These are phyloP conservation scores for Penicillium sp. DNA, from an alignment of 2,329 filamentous ascomycete genomes.

Conservation along the genomic window DNA sequence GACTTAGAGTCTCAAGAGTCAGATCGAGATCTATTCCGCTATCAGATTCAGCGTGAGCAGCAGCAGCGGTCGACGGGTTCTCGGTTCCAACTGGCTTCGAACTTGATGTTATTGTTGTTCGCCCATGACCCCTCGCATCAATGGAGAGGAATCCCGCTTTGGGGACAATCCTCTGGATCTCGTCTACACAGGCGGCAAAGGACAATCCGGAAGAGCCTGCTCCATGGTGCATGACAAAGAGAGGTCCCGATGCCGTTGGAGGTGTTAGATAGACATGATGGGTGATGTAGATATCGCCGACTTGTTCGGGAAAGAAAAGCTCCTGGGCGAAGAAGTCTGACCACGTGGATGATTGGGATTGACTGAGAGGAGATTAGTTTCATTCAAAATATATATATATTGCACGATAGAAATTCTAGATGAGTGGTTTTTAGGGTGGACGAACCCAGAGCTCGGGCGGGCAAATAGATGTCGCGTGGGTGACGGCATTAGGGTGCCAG, in stretches of 20 bases:
- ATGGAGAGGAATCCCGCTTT: slow-evolving; percentile 80
- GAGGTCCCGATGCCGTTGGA: slow-evolving; percentile 70
- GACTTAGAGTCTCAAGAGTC: slow-evolving; percentile 70
- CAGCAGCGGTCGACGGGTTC: slow-evolving; percentile 15
- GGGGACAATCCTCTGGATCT: slow-evolving; percentile 77
- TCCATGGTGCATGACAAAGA: slow-evolving; percentile 94
- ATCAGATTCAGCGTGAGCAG: slow-evolving; percentile 33
- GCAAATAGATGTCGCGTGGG: slow-evolving; percentile 74
- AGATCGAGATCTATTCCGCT: slow-evolving; percentile 62
- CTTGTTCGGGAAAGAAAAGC: slow-evolving; percentile 64
- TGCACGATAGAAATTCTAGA: not conserved
- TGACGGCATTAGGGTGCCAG: slow-evolving; percentile 86
- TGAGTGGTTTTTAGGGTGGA: slow-evolving; percentile 43
- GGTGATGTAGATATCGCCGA: slow-evolving; percentile 53
- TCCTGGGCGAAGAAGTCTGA: slow-evolving; percentile 90
- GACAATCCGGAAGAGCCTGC: slow-evolving; percentile 91
- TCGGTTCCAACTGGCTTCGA: not conserved
- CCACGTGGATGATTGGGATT: slow-evolving; percentile 72
- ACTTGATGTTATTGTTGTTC: slow-evolving; percentile 50
- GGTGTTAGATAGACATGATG: slow-evolving; percentile 90
- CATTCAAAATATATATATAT: no score
- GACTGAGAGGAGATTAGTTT: slow-evolving; percentile 17
- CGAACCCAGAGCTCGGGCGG: slow-evolving; percentile 62
- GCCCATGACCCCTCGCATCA: slow-evolving; percentile 87
- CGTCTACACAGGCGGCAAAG: slow-evolving; percentile 79